These are phyloP conservation scores for Diplogelasinospora grovesii DNA, from an alignment of 495 filamentous ascomycete species.

Conservation along the genomic window DNA sequence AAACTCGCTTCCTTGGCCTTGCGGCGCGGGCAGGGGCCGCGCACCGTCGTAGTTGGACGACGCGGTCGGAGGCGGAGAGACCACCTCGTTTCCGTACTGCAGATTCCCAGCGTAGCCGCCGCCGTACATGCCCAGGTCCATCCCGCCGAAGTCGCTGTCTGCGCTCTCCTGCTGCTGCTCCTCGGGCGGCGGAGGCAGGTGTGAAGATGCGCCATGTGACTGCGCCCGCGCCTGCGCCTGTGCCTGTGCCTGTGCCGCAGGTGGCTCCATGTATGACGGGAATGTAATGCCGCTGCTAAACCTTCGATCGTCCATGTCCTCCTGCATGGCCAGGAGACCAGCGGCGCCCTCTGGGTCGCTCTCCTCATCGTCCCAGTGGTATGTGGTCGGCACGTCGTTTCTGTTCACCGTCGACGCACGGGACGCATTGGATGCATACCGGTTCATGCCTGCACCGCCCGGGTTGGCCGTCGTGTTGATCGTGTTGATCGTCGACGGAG, in stretches of 20 bases:
- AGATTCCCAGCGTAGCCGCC: slow-evolving; percentile 68
- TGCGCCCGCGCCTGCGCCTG: slow-evolving; percentile 1
- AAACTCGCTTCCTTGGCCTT: slow-evolving; percentile 31
- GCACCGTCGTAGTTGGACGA: slow-evolving; percentile 20
- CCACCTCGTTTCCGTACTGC: slow-evolving; percentile 61
- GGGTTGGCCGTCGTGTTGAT: slow-evolving; percentile 21
- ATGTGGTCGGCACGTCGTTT: slow-evolving; percentile 26
- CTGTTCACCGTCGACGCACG: slow-evolving; percentile 43
- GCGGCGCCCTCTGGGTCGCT: slow-evolving; percentile 89
- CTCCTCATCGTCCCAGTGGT: slow-evolving; percentile 48
- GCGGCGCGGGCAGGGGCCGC: slow-evolving; percentile 32
- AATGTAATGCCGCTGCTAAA: slow-evolving; percentile 45
- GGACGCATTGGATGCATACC: slow-evolving; percentile 43
- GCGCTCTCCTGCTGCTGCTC: slow-evolving; percentile 48
- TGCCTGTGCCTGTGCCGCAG: neutral
- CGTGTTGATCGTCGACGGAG: slow-evolving; percentile 40
- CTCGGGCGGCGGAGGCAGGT: slow-evolving; percentile 27
- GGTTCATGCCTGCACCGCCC: slow-evolving; percentile 23
- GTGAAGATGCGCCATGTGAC: slow-evolving; percentile 6
- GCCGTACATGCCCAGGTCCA: slow-evolving; percentile 67
- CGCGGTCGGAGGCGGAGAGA: slow-evolving; percentile 30
- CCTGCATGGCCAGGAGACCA: slow-evolving; percentile 73
- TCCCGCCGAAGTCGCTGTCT: slow-evolving; percentile 64
- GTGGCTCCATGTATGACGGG: slow-evolving; percentile 18
- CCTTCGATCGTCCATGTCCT: slow-evolving; percentile 76